These are phyloP conservation scores for Prototheca wickerhamii DNA, from an alignment of 163 green algal genomes.

Conservation along the genomic window DNA sequence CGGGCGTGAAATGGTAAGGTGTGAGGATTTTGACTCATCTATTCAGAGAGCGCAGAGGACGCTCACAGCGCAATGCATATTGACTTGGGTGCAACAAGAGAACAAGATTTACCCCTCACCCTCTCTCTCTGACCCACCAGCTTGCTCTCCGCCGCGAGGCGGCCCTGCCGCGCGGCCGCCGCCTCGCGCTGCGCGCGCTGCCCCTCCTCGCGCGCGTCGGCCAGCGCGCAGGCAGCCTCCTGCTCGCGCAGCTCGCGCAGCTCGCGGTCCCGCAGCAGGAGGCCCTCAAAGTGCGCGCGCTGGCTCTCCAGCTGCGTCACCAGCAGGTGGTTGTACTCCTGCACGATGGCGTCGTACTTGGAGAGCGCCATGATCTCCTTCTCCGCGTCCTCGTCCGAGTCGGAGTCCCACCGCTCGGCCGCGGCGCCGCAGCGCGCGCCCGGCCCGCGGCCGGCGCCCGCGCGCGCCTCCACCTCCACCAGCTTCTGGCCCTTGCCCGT, in stretches of 20 bases:
- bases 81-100: no score
- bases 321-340: slow-evolving; percentile 87
- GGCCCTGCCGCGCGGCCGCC: slow-evolving; percentile 7
- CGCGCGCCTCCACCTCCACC: slow-evolving; percentile 74
- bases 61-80: no score
- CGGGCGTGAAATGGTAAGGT: background rate
- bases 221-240: background rate
- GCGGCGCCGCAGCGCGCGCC: background rate
- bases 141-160: slow-evolving; percentile 14
- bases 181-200: slow-evolving; percentile 1
- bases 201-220: background rate
- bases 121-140: slow-evolving; percentile 1
- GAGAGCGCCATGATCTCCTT: background rate
- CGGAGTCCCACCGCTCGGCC: background rate
- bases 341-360: slow-evolving; percentile 73
- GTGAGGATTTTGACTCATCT: background rate
- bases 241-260: background rate
- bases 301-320: slow-evolving; percentile 83
- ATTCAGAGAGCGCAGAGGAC: no score
- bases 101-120: background rate
- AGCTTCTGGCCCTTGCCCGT: slow-evolving; percentile 79
- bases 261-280: slow-evolving; percentile 16
- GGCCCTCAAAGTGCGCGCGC: slow-evolving; percentile 71
- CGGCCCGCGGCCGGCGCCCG: background rate
- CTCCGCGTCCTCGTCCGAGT: background rate